Conservation (phyloP, 2,329 filamentous ascomycete species). For the Fusarium palustre region DNA sequence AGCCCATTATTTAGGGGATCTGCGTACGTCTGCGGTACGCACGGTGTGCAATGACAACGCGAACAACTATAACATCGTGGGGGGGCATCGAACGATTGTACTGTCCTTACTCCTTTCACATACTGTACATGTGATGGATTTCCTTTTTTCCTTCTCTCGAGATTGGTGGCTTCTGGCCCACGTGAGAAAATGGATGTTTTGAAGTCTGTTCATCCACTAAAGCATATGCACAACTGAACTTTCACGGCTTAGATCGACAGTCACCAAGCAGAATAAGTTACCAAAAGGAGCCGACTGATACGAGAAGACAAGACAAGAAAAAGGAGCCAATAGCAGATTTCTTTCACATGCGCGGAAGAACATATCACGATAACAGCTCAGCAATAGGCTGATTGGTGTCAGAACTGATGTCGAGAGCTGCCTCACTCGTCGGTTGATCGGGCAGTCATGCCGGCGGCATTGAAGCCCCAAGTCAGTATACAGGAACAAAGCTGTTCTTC, state of each 20-base stretch:
- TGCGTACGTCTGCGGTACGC: not conserved
- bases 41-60: conserved; percentile 3
- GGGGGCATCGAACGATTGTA: not conserved
- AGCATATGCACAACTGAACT: conserved; percentile 22
- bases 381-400: not conserved
- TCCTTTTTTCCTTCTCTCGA: conserved; percentile 1
- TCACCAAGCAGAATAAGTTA: not conserved
- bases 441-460: not conserved
- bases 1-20: conserved; percentile 11
- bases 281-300: not conserved
- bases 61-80: not conserved
- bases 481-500: not conserved
- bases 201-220: conserved; percentile 14
- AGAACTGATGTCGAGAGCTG: conserved; percentile 9
- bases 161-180: conserved; percentile 30
- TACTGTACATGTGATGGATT: conserved; percentile 21
- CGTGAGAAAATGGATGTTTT: conserved; percentile 35
- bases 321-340: not conserved
- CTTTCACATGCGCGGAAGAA: conserved; percentile 8
- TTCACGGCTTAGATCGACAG: conserved; percentile 12
- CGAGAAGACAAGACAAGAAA: not conserved
- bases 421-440: not conserved
- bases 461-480: not conserved
- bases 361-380: not conserved
- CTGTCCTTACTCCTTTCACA: not conserved